Conservation (phyloP, 176 grass and related monocot species). For the Aegilops tauschii region DNA sequence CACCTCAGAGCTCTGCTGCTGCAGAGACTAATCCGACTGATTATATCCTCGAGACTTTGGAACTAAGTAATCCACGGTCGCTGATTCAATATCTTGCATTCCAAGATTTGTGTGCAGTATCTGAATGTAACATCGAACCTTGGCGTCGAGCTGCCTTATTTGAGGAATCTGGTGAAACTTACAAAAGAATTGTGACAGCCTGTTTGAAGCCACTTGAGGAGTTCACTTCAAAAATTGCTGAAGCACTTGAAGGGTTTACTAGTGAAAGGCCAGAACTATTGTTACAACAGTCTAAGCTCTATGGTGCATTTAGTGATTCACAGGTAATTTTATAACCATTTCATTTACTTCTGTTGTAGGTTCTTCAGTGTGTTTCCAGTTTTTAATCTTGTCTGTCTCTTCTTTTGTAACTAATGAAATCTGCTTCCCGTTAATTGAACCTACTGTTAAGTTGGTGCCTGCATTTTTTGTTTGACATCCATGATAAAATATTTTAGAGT, state of each 20-base stretch:
- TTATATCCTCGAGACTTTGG: slow-evolving; percentile 71
- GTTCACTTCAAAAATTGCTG: slow-evolving; percentile 64
- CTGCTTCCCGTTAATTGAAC: not conserved
- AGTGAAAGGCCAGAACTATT: slow-evolving; percentile 57
- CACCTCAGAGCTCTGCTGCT: slow-evolving; percentile 76
- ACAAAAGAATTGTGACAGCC: slow-evolving; percentile 63
- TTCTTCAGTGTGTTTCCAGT: not conserved
- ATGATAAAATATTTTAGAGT: slow-evolving; percentile 1
- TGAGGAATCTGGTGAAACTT: slow-evolving; percentile 90
- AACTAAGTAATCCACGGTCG: slow-evolving; percentile 69
- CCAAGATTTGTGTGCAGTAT: slow-evolving; percentile 84
- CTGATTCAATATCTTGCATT: slow-evolving; percentile 87
- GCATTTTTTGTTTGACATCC: not conserved
- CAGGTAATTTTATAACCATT: slow-evolving; percentile 48
- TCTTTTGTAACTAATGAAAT: not conserved
- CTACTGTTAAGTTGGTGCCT: not conserved
- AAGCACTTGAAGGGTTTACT: slow-evolving; percentile 57
- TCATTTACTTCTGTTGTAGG: not conserved
- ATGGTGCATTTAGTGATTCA: slow-evolving; percentile 76
- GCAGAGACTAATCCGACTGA: slow-evolving; percentile 86
- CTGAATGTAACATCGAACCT: slow-evolving; percentile 76
- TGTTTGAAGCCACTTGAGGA: slow-evolving; percentile 88
- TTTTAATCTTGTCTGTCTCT: not conserved
- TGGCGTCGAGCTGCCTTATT: slow-evolving; percentile 86
- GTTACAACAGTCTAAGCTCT: slow-evolving; percentile 61